Percentiles rank a stretch among this genome's conserved stretches.
Conservation (phyloP, 2,329 filamentous ascomycete species). For the Aspergillus sp. region DNA sequence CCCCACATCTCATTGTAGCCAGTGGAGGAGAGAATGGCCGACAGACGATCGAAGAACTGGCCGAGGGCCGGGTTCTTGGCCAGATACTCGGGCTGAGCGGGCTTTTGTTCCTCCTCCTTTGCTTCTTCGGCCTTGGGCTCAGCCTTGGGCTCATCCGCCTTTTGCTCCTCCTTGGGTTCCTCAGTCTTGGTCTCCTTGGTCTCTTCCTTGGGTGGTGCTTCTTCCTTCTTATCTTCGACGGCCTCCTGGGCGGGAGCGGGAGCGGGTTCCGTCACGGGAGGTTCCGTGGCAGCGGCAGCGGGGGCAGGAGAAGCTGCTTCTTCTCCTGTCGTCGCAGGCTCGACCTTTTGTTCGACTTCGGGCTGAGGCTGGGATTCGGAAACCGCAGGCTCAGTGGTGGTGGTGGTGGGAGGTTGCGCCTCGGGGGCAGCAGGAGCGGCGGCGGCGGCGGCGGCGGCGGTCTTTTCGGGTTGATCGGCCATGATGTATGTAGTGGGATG, state of each 20-base stretch:
- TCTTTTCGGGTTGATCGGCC: constrained; percentile 16
- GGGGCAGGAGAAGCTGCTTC: constrained; percentile 1
- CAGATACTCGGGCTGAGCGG: constrained; percentile 33
- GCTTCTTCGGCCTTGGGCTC: constrained; percentile 4
- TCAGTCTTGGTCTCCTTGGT: neutral
- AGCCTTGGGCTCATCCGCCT: neutral
- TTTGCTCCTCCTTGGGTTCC: neutral
- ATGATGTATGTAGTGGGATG: constrained; percentile 5
- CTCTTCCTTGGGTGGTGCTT: neutral
- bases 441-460: neutral
- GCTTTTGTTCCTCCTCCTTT: constrained; percentile 25
- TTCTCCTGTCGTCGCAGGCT: neutral
- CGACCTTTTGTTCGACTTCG: neutral
- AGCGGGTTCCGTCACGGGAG: constrained; percentile 5
- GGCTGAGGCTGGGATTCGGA: constrained; percentile 7
- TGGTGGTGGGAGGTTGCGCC: constrained; percentile 8
- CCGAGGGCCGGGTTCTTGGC: constrained; percentile 48
- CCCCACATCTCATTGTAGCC: constrained; percentile 84
- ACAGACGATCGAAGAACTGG: constrained; percentile 61
- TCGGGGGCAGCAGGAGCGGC: constrained; percentile 2
- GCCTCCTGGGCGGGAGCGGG: constrained; percentile 5
- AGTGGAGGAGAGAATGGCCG: constrained; percentile 58
- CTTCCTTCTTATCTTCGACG: neutral
- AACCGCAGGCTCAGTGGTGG: neutral
- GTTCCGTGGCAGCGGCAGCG: constrained; percentile 9